A percentile compares a stretch with the other conserved stretches of the same genome.
Conservation (phyloP, 768 basidiomycete genomes). For the Suillus bovinus region DNA sequence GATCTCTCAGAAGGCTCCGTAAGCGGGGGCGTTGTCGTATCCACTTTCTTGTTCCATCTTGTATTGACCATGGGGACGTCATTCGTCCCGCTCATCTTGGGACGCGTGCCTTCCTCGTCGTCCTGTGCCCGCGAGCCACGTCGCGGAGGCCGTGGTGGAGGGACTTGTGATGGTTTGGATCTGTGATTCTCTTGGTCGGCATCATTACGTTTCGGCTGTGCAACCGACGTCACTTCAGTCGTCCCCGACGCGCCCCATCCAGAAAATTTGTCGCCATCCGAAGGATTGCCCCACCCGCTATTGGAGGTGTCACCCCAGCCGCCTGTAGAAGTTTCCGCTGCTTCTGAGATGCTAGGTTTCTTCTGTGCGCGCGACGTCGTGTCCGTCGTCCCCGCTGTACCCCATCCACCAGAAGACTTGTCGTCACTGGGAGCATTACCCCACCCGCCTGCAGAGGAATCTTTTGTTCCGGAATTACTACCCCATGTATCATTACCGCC, state of each 20-base stretch:
- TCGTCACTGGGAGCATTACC: background rate
- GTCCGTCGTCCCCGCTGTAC: background rate
- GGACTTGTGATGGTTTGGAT: constrained; percentile 1
- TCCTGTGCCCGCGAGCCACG: constrained; percentile 10
- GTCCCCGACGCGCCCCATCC: background rate
- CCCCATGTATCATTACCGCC: background rate
- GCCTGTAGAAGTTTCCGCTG: background rate
- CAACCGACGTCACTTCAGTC: background rate
- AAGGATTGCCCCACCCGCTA: background rate
- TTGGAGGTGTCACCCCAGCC: background rate
- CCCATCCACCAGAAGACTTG: background rate
- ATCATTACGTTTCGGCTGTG: constrained; percentile 1
- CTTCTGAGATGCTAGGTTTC: background rate
- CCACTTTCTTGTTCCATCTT: constrained; percentile 17
- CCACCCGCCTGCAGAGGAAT: background rate
- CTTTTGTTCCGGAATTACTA: background rate
- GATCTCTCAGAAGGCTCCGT: background rate
- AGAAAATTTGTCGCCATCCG: background rate
- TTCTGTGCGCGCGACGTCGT: background rate
- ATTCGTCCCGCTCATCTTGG: constrained; percentile 27
- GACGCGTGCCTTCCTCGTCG: constrained; percentile 12
- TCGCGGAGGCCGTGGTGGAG: constrained; percentile 29
- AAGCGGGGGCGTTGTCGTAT: background rate
- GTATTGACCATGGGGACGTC: constrained; percentile 16
- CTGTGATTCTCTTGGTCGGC: constrained; percentile 14